phyloP scores from a whole-genome alignment of 2,329 filamentous ascomycete species.

The Fusarium sp. region DNA sequence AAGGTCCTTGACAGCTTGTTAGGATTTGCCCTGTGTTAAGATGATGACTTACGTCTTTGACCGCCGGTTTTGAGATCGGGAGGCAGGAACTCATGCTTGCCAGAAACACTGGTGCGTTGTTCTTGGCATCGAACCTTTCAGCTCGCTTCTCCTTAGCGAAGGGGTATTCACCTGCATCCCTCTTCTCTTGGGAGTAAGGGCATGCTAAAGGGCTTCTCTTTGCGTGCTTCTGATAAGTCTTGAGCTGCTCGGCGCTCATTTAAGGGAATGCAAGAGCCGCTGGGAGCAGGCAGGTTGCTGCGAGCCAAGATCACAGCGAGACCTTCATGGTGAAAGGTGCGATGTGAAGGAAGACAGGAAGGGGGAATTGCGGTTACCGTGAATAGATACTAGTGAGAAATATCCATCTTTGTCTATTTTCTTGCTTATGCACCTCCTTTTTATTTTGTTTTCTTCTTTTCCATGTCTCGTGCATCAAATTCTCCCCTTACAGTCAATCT shows the following conservation, averaged over 20 bases:
- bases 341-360: neutral
- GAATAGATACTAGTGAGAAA: accelerated
- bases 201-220: neutral
- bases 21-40: accelerated
- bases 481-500: neutral
- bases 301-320: neutral
- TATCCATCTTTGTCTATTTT: accelerated
- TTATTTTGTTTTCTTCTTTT: neutral
- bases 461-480: accelerated
- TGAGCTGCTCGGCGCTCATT: neutral
- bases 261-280: neutral
- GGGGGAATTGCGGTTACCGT: accelerated
- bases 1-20: neutral
- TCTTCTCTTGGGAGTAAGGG: neutral
- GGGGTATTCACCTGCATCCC: neutral
- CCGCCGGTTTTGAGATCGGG: constrained; percentile 1
- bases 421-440: neutral
- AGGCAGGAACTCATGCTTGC: neutral
- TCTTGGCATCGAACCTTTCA: neutral
- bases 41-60: neutral
- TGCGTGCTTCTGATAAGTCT: neutral
- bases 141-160: neutral
- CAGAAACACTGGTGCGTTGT: neutral
- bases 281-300: neutral
- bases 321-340: neutral